A percentile compares a stretch with the other conserved stretches of the same genome.
These are phyloP conservation scores for Chamaenerion angustifolium DNA, from an alignment of 345 rosid genomes.

Conservation along the genomic window DNA sequence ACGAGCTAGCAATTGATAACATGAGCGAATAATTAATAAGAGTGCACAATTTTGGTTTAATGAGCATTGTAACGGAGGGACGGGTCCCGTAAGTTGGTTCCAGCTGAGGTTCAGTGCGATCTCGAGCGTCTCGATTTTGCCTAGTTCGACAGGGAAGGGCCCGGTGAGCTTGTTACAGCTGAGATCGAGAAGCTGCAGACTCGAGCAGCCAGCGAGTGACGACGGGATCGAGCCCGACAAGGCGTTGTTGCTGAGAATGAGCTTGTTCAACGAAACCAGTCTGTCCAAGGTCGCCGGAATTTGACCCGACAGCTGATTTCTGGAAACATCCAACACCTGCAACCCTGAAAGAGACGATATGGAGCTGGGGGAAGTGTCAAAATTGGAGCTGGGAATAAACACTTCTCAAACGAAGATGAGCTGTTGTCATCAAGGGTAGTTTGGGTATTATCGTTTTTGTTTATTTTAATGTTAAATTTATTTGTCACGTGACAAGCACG, in stretches of 20 bases:
- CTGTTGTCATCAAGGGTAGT: no score
- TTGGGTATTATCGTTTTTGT: no score
- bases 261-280: slow-evolving; percentile 53
- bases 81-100: slow-evolving; percentile 59
- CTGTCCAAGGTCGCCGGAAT: slow-evolving; percentile 67
- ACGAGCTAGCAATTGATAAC: slow-evolving; percentile 23
- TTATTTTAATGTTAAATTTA: no score
- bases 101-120: slow-evolving; percentile 82
- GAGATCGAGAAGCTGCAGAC: no score
- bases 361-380: no score
- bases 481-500: no score
- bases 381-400: no score
- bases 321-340: slow-evolving; percentile 67
- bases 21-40: slow-evolving; percentile 33
- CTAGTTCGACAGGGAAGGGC: slow-evolving; percentile 56
- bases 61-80: slow-evolving; percentile 21
- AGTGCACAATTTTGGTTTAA: no score
- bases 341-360: no score
- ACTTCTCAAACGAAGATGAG: no score
- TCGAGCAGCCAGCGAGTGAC: no score
- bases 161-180: slow-evolving; percentile 72
- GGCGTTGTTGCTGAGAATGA: slow-evolving; percentile 44
- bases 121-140: slow-evolving; percentile 60
- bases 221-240: no score
- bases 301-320: slow-evolving; percentile 39